Base-by-base conservation (phyloP, 768 basidiomycete species). In the Lentinula lateritia region DNA sequence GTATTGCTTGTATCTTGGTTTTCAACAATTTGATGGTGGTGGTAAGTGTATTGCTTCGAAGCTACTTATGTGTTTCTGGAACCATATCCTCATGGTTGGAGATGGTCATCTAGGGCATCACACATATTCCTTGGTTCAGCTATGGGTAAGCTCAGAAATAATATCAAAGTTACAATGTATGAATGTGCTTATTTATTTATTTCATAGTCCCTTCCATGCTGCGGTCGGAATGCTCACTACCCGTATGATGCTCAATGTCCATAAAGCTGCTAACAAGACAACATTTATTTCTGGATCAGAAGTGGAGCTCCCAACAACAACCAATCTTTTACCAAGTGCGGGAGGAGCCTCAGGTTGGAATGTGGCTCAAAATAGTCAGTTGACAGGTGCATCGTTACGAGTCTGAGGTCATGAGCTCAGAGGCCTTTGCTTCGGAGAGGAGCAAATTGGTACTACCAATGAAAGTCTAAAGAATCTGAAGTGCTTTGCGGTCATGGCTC, bases 11-110 rank as follows among this genome's bases (percentile, higher is more conserved):
- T 50, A 63, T 81, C 3, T 68, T 82, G 6, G 56, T 80, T 0
- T 76, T 80, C 66, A 81, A 81, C 63, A 79, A 78, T 62, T 66
- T 81, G 13, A 80, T 80, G 80, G 77, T 80, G 6, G 73, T 79
- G 23, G 71, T 72, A 52, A 69, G 76, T 69, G 63, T 62, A 18
- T 20, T 15, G 15, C 15, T 6, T 55, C 9, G 5, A 20, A 10
- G 15, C 13, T 39, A 39, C 23, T 3, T 13, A 15, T 52, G n/a
- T 52, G 23, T 23, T 23, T 23, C 23, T 23, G 10, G n/a, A 28
- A 35, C 28, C 28, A 53, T n/a, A 36, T 53, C 35, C 5, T 23
- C 50, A 32, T 13, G 32, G 20, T 32, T 50, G 9, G 7, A 28
- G 20, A 12, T 50, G 9, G 7, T n/a, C 23, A 8, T 18, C 16